A percentile compares a stretch with the other conserved stretches of the same genome.
phyloP scores from a whole-genome alignment of 176 grass and related monocot genomes.

The Oryza nivara region DNA sequence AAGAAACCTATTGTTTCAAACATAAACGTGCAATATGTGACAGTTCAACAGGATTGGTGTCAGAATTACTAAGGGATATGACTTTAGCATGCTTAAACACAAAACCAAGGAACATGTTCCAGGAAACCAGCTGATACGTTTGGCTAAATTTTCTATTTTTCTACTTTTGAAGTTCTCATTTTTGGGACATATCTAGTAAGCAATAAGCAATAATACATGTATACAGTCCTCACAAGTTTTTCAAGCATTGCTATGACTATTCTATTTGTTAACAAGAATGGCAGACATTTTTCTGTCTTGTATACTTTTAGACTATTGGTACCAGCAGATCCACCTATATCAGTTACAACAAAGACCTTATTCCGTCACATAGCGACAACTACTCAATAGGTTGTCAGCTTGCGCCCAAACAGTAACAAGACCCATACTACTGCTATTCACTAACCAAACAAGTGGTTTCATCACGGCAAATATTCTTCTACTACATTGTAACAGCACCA shows the following conservation, averaged over 20 bases:
- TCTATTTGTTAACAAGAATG: conserved; percentile 14
- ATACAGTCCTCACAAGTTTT: not conserved
- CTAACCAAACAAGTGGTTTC: not conserved
- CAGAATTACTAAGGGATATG: not conserved
- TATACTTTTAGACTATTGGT: not conserved
- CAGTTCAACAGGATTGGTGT: not conserved
- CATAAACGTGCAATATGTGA: not conserved
- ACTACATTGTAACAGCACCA: not conserved
- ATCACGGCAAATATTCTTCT: not conserved
- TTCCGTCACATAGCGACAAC: not conserved
- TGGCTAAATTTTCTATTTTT: not conserved
- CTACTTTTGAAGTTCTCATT: not conserved
- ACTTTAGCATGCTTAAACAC: conserved; percentile 6
- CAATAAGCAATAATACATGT: not conserved
- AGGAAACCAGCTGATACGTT: not conserved
- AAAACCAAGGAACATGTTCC: not conserved
- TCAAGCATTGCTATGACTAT: not conserved
- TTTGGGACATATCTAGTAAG: not conserved
- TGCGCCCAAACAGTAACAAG: not conserved
- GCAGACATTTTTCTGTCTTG: not conserved
- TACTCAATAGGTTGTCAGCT: not conserved
- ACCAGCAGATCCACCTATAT: conserved; percentile 7
- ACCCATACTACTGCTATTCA: not conserved
- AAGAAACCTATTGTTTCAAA: not conserved
- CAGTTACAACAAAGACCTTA: not conserved